Conservation (phyloP, 2,329 filamentous ascomycete species). For the Exutisphaerella laricina region DNA sequence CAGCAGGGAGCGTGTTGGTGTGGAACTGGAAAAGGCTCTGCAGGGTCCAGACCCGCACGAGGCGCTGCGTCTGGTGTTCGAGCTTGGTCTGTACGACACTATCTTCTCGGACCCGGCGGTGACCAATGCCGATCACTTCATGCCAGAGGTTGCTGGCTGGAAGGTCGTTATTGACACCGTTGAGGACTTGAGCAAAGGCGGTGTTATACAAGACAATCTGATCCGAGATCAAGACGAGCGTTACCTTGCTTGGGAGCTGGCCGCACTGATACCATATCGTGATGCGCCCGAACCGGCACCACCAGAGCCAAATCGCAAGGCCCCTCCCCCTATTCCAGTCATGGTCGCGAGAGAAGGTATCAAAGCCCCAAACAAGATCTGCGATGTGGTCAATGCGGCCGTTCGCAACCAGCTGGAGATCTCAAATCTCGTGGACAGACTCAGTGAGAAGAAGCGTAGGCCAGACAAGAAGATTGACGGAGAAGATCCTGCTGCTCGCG, state of each 20-base stretch:
- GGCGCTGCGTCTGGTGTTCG: conserved; percentile 61
- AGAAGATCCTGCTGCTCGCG: conserved; percentile 47
- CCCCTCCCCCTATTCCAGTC: conserved; percentile 54
- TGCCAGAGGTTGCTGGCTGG: conserved; percentile 59
- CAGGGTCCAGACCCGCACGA: conserved; percentile 61
- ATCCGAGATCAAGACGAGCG: conserved; percentile 58
- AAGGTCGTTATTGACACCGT: conserved; percentile 59
- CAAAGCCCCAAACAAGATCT: conserved; percentile 70
- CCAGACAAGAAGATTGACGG: conserved; percentile 42
- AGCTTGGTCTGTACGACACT: conserved; percentile 62
- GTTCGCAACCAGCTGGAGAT: conserved; percentile 60
- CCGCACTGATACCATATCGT: conserved; percentile 69
- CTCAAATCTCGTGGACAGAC: conserved; percentile 51
- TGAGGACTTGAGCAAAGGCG: conserved; percentile 40
- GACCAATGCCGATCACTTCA: conserved; percentile 43
- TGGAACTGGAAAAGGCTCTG: conserved; percentile 88
- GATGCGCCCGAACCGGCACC: conserved; percentile 42
- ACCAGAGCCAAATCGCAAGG: conserved; percentile 44
- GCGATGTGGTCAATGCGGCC: conserved; percentile 60
- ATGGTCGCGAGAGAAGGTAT: conserved; percentile 70
- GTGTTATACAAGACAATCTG: conserved; percentile 36
- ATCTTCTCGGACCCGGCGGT: conserved; percentile 65
- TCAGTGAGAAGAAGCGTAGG: conserved; percentile 45
- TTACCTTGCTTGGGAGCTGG: conserved; percentile 73
- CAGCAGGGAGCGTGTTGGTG: conserved; percentile 79